A percentile compares a stretch with the other conserved stretches of the same genome.
Evolutionary conservation across 306 rosid genomes (phyloP).

Genomic region (Dryas octopetala): DNA sequence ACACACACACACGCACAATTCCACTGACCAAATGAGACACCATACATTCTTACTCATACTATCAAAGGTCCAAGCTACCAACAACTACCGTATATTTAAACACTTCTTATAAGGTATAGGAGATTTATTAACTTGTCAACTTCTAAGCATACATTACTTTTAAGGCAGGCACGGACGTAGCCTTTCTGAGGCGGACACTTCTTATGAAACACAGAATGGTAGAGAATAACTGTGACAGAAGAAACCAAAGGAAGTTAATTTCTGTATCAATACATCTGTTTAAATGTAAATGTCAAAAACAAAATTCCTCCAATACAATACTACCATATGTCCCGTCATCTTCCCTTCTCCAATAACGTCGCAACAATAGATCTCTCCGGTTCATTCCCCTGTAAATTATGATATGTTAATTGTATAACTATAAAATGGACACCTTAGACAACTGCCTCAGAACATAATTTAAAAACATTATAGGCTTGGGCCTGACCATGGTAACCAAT

Average conservation of each 20-base stretch:
- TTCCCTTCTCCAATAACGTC: conserved; percentile 91
- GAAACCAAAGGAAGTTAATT: conserved; percentile 28
- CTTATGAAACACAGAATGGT: conserved; percentile 71
- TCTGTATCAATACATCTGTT: background rate
- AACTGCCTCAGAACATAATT: conserved; percentile 8
- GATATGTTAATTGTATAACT: conserved; percentile 18
- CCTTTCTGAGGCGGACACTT: conserved; percentile 66
- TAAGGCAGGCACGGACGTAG: conserved; percentile 83
- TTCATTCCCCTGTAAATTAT: conserved; percentile 70
- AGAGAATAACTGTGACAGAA: conserved; percentile 63
- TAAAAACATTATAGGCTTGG: background rate
- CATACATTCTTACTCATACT: conserved; percentile 11
- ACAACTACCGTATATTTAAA: background rate
- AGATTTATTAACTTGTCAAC: background rate
- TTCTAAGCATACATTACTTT: conserved; percentile 76
- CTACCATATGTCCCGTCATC: conserved; percentile 93
- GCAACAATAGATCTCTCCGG: conserved; percentile 68
- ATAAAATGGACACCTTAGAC: background rate
- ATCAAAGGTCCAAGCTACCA: background rate
- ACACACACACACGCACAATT: background rate
- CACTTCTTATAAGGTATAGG: background rate
- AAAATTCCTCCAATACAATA: conserved; percentile 18
- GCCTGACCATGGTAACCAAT: conserved; percentile 79
- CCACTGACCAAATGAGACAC: background rate
- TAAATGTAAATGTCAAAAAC: conserved; percentile 20